Base-by-base conservation (phyloP, 108 stramenopile species). In the Pseudonitzschia pungens region DNA sequence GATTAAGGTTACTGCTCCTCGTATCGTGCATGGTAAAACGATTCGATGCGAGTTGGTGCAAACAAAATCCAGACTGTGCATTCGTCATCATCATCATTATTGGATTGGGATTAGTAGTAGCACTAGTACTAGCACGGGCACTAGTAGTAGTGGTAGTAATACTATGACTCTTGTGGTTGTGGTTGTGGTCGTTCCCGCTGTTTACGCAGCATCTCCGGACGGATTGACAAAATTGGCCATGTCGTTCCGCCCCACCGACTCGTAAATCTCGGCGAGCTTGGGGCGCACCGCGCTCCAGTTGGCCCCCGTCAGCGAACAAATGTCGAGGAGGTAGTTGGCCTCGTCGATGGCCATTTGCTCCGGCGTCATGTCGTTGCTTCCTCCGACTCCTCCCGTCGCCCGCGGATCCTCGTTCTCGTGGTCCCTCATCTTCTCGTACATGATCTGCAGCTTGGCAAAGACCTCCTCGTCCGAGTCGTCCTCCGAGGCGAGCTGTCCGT, bases 381-480 rank as follows among this genome's bases (percentile, higher is more conserved):
- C 53, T n/a, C n/a, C n/a, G n/a, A n/a, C n/a, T n/a, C n/a, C n/a
- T n/a, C n/a, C n/a, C n/a, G n/a, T n/a, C 7, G 31, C 31, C 3
- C 48, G 26, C 42, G 69, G 65, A 63, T 86, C 84, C 21, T 91
- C 88, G 11, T 87, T 83, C 55, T 91, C 92, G 41, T 84, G 82
- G 32, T 86, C 79, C 53, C 81, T 57, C 41, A 91, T 85, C 59
- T 87, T 91, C 75, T 91, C 86, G 58, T 93, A 91, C 81, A 88
- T 83, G 10, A 73, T 70, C 41, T 77, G 67, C 70, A 93, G 63
- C 55, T 89, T 93, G 11, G 73, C 82, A 70, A 87, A 43, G 8
- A 87, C 82, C 36, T 76, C 80, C 21, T 91, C 87, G 1, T 71
- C 68, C 10, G 85, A 57, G 75, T 86, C 88, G 28, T 51, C 69